Evolutionary conservation across 441 rosid genomes (phyloP), one percentile per base, ranked within the genome.

Genomic region (Gossypium laxum): DNA sequence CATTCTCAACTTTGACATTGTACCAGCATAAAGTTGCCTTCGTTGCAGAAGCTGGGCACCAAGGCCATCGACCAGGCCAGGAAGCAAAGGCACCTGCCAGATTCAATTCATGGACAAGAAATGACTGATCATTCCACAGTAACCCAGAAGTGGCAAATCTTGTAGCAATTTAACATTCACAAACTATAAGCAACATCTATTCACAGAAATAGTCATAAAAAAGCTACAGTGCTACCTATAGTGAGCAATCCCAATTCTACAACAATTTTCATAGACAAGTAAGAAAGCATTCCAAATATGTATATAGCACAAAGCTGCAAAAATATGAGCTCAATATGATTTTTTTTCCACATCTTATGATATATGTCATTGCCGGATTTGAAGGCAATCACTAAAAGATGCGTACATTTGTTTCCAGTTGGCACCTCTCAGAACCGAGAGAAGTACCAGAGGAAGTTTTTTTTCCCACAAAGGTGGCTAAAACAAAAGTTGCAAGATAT

Each of bases 1-100:
- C 86, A 90, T 84, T 79, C 99, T 86, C 82, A 96, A 75, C 82
- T 90, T 96, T 45, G 98, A 91, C 99, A 90, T 84, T 17, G 97
- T 92, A 74, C 76, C 80, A 61, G 92, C 82, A 83, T 93, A 96
- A 74, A 93, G 96, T 72, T 93, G 98, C 54, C 98, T 89, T 61
- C 99, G 86, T 75, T 89, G 98, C 80, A 85, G 74, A 78, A 93
- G 76, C 79, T 88, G 91, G 1, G 92, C 78, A 70, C 98, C 98
- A 47, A 85, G 81, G 72, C 97, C 99, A 81, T 96, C 97, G 71
- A 81, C 93, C 88, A 93, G 85, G 67, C 85, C 84, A 76, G 95
- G 82, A 80, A 86, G 81, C 80, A 86, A 75, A 76, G 98, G 90
- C 82, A 88, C 68, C 97, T 93, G 89, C 45, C 15, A 7, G 61